Conservation (phyloP, 1,284 basidiomycete species). For the Irpex sp. region DNA sequence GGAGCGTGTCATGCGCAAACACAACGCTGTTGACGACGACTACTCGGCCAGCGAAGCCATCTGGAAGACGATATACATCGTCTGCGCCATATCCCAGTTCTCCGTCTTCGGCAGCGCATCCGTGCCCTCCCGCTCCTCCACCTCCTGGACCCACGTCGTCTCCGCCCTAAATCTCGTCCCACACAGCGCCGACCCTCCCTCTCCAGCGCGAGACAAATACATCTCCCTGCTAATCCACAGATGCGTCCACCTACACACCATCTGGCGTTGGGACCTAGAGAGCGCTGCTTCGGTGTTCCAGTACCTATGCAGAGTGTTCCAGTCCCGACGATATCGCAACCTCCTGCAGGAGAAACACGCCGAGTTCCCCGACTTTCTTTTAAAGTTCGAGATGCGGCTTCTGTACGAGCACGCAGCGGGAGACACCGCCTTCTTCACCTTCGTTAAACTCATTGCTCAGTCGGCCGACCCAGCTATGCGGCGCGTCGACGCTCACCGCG, state of each 20-base stretch:
- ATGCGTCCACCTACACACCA: slow-evolving; percentile 66
- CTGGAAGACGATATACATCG: slow-evolving; percentile 70
- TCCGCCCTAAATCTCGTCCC: slow-evolving; percentile 59
- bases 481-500: slow-evolving; percentile 21
- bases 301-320: slow-evolving; percentile 75
- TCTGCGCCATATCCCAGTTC: slow-evolving; percentile 81
- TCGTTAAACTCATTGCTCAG: slow-evolving; percentile 74
- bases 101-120: slow-evolving; percentile 60
- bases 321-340: slow-evolving; percentile 76
- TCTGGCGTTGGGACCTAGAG: slow-evolving; percentile 77
- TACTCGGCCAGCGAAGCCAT: slow-evolving; percentile 63
- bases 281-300: slow-evolving; percentile 61
- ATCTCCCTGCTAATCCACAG: slow-evolving; percentile 71
- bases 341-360: slow-evolving; percentile 64
- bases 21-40: slow-evolving; percentile 22
- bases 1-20: slow-evolving; percentile 19
- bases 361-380: slow-evolving; percentile 80
- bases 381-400: slow-evolving; percentile 52
- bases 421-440: slow-evolving; percentile 79
- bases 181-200: slow-evolving; percentile 45
- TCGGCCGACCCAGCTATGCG: slow-evolving; percentile 31
- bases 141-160: slow-evolving; percentile 68
- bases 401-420: slow-evolving; percentile 47
- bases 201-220: slow-evolving; percentile 64
- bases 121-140: slow-evolving; percentile 42